phyloP scores from a whole-genome alignment of 257 asterid genomes.

The Solanum chilense region DNA sequence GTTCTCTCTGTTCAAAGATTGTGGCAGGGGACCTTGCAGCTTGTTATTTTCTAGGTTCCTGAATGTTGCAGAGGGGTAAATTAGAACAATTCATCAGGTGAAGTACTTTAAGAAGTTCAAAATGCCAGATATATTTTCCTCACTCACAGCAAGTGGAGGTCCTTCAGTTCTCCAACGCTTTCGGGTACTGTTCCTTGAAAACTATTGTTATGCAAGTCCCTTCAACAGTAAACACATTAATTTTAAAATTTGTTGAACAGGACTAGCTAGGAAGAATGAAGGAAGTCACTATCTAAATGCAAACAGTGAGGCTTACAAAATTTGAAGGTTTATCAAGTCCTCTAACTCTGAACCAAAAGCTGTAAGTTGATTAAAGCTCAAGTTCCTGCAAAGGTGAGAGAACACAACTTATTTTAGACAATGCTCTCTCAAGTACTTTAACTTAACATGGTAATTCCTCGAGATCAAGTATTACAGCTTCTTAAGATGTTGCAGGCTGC shows the following conservation, averaged over 20 bases:
- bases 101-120: neutral
- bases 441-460: neutral
- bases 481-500: slow-evolving; percentile 78
- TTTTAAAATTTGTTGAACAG: neutral
- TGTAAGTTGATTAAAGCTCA: slow-evolving; percentile 80
- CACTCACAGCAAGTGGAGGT: slow-evolving; percentile 76
- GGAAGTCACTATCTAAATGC: neutral
- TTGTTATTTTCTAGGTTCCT: slow-evolving; percentile 83
- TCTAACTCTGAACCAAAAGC: slow-evolving; percentile 79
- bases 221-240: slow-evolving; percentile 11
- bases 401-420: neutral
- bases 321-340: slow-evolving; percentile 77
- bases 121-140: neutral
- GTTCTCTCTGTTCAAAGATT: slow-evolving; percentile 55
- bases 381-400: slow-evolving; percentile 43
- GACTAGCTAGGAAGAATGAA: neutral
- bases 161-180: slow-evolving; percentile 60
- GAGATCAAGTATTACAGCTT: slow-evolving; percentile 41
- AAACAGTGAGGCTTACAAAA: slow-evolving; percentile 49
- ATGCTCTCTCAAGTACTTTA: neutral
- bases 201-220: slow-evolving; percentile 87
- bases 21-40: slow-evolving; percentile 90
- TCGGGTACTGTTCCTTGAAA: slow-evolving; percentile 69
- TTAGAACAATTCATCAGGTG: neutral
- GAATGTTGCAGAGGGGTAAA: slow-evolving; percentile 5